These are phyloP conservation scores for Lentinus brumalis DNA, from an alignment of 768 basidiomycete species.

Conservation along the genomic window DNA sequence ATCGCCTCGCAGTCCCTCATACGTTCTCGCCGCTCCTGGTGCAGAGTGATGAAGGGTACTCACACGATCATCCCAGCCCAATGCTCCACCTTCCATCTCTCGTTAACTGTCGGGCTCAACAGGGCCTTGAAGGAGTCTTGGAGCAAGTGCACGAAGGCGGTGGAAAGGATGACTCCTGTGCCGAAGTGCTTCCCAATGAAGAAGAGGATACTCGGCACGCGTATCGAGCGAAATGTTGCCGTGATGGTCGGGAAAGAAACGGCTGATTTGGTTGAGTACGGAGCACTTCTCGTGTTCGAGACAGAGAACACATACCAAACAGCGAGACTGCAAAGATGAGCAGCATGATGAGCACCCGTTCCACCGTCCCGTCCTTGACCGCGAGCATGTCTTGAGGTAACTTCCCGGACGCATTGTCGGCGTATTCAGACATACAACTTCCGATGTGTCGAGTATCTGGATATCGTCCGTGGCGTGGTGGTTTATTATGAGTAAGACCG, in stretches of 20 bases:
- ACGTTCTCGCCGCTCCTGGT: too few relatives aligned
- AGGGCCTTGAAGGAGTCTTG: constrained; percentile 75
- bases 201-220: constrained; percentile 69
- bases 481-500: background rate
- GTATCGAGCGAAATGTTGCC: constrained; percentile 50
- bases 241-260: constrained; percentile 74
- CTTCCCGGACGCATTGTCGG: constrained; percentile 3
- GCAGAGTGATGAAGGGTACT: constrained; percentile 28
- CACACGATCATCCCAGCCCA: constrained; percentile 77
- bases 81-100: constrained; percentile 50
- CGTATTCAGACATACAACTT: background rate
- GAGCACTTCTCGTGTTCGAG: background rate
- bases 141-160: constrained; percentile 80
- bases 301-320: constrained; percentile 47
- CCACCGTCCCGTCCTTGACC: background rate
- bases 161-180: constrained; percentile 82
- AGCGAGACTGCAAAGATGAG: constrained; percentile 64
- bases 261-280: constrained; percentile 38
- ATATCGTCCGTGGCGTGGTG: background rate
- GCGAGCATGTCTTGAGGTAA: background rate
- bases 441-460: background rate
- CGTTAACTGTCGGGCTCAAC: constrained; percentile 45
- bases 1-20: too few relatives aligned
- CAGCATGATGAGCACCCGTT: constrained; percentile 41
- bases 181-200: constrained; percentile 91